Conservation (phyloP, 371 early-diverging fungal species). For the Rhizopus stolonifer region DNA sequence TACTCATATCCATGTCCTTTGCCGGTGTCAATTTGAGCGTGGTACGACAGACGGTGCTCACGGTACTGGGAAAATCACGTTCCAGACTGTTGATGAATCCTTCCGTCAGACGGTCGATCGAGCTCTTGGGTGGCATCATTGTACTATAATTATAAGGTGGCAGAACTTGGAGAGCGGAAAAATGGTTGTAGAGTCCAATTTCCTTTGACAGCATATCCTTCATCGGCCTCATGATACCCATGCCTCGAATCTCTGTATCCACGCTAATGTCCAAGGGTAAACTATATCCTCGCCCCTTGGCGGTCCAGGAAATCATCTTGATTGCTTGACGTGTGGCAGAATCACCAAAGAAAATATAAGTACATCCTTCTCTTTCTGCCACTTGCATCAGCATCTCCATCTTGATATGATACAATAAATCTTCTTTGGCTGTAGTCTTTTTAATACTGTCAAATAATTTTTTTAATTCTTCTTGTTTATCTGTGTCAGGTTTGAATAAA, state of each 20-base stretch:
- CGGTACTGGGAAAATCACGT: constrained; percentile 84
- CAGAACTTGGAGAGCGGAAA: constrained; percentile 48
- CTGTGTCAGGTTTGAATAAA: constrained; percentile 6
- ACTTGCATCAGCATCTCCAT: constrained; percentile 50
- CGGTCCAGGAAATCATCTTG: constrained; percentile 73
- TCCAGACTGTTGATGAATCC: constrained; percentile 82
- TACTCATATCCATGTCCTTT: constrained; percentile 35
- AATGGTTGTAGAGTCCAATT: constrained; percentile 70
- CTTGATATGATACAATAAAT: constrained; percentile 61
- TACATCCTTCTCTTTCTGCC: constrained; percentile 55
- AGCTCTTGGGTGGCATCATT: constrained; percentile 53
- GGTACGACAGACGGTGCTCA: constrained; percentile 82
- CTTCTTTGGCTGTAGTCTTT: constrained; percentile 58
- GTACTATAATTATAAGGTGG: constrained; percentile 56
- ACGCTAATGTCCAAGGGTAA: constrained; percentile 76
- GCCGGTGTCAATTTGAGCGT: constrained; percentile 70
- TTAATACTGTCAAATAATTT: constrained; percentile 38
- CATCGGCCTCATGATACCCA: constrained; percentile 75
- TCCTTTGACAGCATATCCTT: constrained; percentile 82
- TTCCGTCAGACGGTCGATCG: constrained; percentile 75
- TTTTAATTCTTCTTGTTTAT: constrained; percentile 18
- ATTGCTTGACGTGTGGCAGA: constrained; percentile 80
- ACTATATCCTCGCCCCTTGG: constrained; percentile 85
- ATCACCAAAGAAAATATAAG: constrained; percentile 74
- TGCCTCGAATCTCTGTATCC: constrained; percentile 46